Percentiles rank a stretch among this genome's conserved stretches.
These are phyloP conservation scores for Colletotrichum theobromicola DNA, from an alignment of 2,329 filamentous ascomycete species.

Conservation along the genomic window DNA sequence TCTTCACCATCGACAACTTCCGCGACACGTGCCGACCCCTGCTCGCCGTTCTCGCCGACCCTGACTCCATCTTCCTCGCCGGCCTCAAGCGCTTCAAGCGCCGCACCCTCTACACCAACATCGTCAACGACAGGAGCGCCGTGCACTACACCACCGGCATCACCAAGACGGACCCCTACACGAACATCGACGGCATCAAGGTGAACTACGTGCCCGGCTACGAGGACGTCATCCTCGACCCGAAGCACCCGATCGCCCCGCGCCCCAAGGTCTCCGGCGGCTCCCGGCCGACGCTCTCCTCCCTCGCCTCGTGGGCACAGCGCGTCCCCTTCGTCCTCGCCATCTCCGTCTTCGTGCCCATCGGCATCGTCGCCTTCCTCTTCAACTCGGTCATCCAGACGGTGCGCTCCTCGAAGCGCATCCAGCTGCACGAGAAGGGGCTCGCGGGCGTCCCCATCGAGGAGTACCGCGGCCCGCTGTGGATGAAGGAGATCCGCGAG, in stretches of 20 bases:
- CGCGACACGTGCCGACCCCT: constrained; percentile 82
- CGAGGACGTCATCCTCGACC: constrained; percentile 77
- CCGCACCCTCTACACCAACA: constrained; percentile 82
- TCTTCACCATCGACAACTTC: constrained; percentile 88
- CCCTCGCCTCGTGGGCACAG: constrained; percentile 45
- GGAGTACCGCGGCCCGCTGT: constrained; percentile 73
- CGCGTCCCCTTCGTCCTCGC: constrained; percentile 69
- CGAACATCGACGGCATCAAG: constrained; percentile 68
- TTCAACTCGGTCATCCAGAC: constrained; percentile 80
- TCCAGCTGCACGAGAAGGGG: constrained; percentile 76
- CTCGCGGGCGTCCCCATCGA: constrained; percentile 70
- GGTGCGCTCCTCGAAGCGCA: constrained; percentile 74
- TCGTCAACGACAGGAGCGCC: constrained; percentile 83
- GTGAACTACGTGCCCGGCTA: constrained; percentile 79
- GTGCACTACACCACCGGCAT: constrained; percentile 86
- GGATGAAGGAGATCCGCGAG: constrained; percentile 76
- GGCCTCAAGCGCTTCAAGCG: constrained; percentile 78
- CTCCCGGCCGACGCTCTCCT: constrained; percentile 30
- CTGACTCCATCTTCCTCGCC: constrained; percentile 83
- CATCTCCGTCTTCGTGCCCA: constrained; percentile 73
- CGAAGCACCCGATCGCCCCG: constrained; percentile 61
- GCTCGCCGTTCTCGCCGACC: constrained; percentile 81
- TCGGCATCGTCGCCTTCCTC: constrained; percentile 75
- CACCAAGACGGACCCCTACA: constrained; percentile 78
- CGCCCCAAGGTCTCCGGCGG: constrained; percentile 38